Percentiles rank a stretch among this genome's conserved stretches.
Evolutionary conservation across 441 rosid genomes (phyloP).

Genomic region (Populus hybrid): DNA sequence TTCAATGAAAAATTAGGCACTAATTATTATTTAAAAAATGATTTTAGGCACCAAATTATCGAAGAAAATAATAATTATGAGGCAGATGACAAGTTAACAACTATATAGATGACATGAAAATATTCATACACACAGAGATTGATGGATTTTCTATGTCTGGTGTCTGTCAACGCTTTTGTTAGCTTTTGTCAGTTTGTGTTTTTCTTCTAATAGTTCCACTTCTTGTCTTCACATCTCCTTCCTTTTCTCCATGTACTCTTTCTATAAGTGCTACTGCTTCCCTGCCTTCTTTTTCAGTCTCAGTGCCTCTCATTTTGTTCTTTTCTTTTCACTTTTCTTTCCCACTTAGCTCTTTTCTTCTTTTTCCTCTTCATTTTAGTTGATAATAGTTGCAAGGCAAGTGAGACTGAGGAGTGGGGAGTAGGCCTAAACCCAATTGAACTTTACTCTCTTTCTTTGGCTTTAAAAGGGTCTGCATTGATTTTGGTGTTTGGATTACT

Average conservation of each 20-base stretch:
- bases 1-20: too few relatives aligned
- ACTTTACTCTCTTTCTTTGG: neutral
- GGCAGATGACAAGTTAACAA: neutral
- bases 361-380: neutral
- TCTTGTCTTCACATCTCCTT: neutral
- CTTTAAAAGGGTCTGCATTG: neutral
- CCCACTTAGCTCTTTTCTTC: neutral
- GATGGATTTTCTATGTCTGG: neutral
- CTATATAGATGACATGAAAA: neutral
- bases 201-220: neutral
- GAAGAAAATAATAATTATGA: too few relatives aligned
- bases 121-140: neutral
- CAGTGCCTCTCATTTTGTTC: slow-evolving; percentile 4
- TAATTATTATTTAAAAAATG: too few relatives aligned
- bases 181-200: slow-evolving; percentile 11
- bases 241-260: neutral
- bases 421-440: neutral
- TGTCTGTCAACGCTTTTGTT: slow-evolving; percentile 13
- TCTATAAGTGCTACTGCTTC: neutral
- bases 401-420: neutral
- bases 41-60: too few relatives aligned
- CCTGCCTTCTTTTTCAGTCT: neutral
- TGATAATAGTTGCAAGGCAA: neutral
- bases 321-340: neutral
- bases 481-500: neutral